Conservation (phyloP, 805 yeast species). For the Starmera caribaea region DNA sequence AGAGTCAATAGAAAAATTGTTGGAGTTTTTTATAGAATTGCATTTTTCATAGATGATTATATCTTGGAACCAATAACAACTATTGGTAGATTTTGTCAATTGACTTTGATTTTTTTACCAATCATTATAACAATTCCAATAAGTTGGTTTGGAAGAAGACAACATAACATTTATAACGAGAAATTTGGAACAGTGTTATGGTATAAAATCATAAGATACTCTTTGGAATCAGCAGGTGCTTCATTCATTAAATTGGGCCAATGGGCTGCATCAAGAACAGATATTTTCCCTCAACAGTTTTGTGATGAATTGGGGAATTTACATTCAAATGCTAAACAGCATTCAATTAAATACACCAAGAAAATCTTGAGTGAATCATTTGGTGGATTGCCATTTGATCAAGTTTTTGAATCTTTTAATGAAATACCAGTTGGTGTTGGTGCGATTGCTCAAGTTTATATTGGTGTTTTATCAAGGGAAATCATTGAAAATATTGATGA, state of each 20-base stretch:
- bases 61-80: conserved; percentile 65
- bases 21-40: conserved; percentile 28
- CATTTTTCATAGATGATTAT: conserved; percentile 40
- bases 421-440: conserved; percentile 89
- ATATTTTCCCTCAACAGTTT: conserved; percentile 71
- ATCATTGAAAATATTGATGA: conserved; percentile 29
- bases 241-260: conserved; percentile 89
- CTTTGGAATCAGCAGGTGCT: conserved; percentile 85
- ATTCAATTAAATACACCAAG: conserved; percentile 53
- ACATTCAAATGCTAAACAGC: conserved; percentile 79
- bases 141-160: conserved; percentile 19
- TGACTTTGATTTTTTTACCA: conserved; percentile 62
- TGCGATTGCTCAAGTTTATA: conserved; percentile 94
- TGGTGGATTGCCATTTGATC: conserved; percentile 42
- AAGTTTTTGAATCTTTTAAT: conserved; percentile 71
- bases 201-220: conserved; percentile 54
- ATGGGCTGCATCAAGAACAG: conserved; percentile 98
- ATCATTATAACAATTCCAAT: conserved; percentile 59
- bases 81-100: conserved; percentile 56
- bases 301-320: conserved; percentile 68
- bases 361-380: conserved; percentile 50
- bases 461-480: conserved; percentile 49
- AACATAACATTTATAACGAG: conserved; percentile 22
- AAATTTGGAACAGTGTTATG: conserved; percentile 60
- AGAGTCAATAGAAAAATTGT: conserved; percentile 6